phyloP scores from a whole-genome alignment of 1,284 basidiomycete species.

The Hortiboletus rubellus region DNA sequence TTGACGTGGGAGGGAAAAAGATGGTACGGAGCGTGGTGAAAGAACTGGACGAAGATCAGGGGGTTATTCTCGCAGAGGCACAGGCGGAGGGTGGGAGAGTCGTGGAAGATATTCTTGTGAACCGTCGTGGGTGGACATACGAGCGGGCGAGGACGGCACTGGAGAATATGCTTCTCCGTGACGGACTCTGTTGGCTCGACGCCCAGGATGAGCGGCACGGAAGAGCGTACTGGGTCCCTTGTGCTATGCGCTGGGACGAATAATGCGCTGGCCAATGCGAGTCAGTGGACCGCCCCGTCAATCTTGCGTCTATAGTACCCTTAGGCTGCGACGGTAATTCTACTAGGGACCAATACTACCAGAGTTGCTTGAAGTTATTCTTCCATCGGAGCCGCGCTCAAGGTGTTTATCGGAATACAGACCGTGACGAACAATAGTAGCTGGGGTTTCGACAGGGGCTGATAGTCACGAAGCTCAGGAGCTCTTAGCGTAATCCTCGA shows the following conservation, averaged over 20 bases:
- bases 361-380: no score
- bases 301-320: no score
- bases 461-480: slow-evolving; percentile 2
- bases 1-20: slow-evolving; percentile 64
- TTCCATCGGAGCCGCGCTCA: no score
- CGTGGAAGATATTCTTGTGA: slow-evolving; percentile 57
- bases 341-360: no score
- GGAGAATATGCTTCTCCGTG: slow-evolving; percentile 86
- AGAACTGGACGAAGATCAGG: slow-evolving; percentile 82
- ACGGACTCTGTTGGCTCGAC: slow-evolving; percentile 95
- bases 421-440: no score
- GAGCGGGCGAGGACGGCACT: slow-evolving; percentile 78
- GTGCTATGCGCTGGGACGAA: slow-evolving; percentile 79
- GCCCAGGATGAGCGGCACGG: slow-evolving; percentile 71
- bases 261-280: slow-evolving; percentile 23
- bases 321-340: no score
- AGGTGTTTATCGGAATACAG: no score
- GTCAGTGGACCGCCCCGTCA: no score
- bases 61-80: slow-evolving; percentile 73
- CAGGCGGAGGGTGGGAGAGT: slow-evolving; percentile 66
- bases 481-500: background rate
- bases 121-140: slow-evolving; percentile 71
- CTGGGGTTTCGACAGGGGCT: background rate
- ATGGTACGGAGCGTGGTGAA: slow-evolving; percentile 75
- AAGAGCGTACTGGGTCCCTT: slow-evolving; percentile 78